Conservation (phyloP, 345 rosid species). For the Garcia nutans region DNA sequence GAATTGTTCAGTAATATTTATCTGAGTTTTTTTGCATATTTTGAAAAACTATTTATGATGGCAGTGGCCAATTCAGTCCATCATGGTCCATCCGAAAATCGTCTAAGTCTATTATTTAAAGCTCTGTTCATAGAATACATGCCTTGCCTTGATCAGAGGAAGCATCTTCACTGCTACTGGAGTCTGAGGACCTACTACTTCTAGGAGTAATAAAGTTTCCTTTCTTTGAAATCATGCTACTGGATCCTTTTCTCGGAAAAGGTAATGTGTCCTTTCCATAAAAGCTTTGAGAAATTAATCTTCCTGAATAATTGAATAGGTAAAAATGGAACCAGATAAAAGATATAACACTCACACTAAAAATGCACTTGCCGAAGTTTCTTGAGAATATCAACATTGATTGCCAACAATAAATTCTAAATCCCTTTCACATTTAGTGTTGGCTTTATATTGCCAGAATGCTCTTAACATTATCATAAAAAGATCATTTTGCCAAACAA, state of each 20-base stretch:
- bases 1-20: too few relatives aligned
- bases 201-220: conserved; percentile 27
- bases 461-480: not conserved
- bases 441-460: not conserved
- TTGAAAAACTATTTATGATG: too few relatives aligned
- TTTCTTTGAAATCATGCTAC: conserved; percentile 30
- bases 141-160: conserved; percentile 50
- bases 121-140: conserved; percentile 15
- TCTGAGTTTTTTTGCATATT: too few relatives aligned
- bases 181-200: conserved; percentile 42
- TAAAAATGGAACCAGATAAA: conserved; percentile 13
- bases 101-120: too few relatives aligned
- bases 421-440: not conserved
- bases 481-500: not conserved
- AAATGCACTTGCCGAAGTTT: not conserved
- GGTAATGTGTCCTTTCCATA: conserved; percentile 14
- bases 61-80: too few relatives aligned
- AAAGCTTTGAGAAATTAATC: conserved; percentile 20
- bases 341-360: too few relatives aligned
- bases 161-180: conserved; percentile 32
- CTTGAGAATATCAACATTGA: not conserved
- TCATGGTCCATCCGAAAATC: too few relatives aligned
- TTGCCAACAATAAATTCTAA: not conserved
- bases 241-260: conserved; percentile 21
- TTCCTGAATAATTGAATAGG: conserved; percentile 31